Conservation (phyloP, 2,329 filamentous ascomycete species). For the Lanzia echinophila region DNA sequence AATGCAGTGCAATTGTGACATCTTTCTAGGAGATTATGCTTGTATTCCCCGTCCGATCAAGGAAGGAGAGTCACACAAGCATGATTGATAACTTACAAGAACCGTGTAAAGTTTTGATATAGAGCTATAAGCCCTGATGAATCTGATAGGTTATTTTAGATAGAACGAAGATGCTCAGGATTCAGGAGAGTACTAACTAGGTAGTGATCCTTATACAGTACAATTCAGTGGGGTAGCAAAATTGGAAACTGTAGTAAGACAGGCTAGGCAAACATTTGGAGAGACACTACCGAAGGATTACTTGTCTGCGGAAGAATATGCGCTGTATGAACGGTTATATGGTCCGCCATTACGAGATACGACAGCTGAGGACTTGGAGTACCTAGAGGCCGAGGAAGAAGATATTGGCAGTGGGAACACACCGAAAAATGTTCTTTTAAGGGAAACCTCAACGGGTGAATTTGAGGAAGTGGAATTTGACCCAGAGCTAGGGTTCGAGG, state of each 20-base stretch:
- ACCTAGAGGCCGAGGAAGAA: constrained; percentile 29
- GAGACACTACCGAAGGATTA: constrained; percentile 68
- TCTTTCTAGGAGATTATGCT: too few species aligned
- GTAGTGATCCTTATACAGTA: too few species aligned
- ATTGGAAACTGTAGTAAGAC: constrained; percentile 59
- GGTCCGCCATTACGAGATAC: constrained; percentile 64
- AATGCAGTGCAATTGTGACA: too few species aligned
- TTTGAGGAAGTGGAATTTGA: constrained; percentile 53
- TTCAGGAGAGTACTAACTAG: too few species aligned
- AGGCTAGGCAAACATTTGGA: constrained; percentile 68
- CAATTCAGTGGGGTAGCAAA: too few species aligned
- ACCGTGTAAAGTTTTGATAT: too few species aligned
- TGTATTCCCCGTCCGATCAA: too few species aligned
- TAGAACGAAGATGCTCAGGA: too few species aligned
- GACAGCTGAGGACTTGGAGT: constrained; percentile 50
- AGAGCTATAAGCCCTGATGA: too few species aligned
- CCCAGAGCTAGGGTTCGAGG: constrained; percentile 25
- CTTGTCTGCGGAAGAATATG: constrained; percentile 63
- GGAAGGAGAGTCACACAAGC: too few species aligned
- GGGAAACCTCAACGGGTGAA: constrained; percentile 48
- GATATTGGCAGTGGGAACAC: constrained; percentile 44
- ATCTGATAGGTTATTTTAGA: too few species aligned
- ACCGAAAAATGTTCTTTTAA: constrained; percentile 41
- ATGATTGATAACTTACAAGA: too few species aligned
- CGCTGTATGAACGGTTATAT: constrained; percentile 73